Conservation (phyloP, 345 rosid genomes). For the Eutrema heterophyllum region DNA sequence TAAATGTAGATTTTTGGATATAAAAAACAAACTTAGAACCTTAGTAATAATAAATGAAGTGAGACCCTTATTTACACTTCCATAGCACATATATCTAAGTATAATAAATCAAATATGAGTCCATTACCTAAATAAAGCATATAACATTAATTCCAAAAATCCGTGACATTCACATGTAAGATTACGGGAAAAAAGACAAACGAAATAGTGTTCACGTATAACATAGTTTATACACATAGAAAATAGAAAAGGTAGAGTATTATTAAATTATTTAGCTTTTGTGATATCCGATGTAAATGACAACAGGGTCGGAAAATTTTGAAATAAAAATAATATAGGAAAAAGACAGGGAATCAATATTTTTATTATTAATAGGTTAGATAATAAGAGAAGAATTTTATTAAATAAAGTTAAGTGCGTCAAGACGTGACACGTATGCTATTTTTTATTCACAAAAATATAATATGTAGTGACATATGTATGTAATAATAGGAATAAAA, state of each 20-base stretch:
- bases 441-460: no score
- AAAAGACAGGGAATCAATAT: not conserved
- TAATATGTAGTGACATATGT: no score
- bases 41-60: no score
- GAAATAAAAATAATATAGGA: not conserved
- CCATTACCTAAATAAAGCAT: not conserved
- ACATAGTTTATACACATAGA: slow-evolving; percentile 14
- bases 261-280: not conserved
- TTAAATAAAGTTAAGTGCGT: no score
- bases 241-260: not conserved
- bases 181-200: not conserved
- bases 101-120: no score
- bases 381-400: not conserved
- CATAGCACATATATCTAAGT: not conserved
- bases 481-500: no score
- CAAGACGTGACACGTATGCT: no score
- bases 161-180: not conserved
- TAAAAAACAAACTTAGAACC: no score
- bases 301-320: not conserved
- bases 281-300: not conserved
- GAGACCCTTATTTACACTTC: no score
- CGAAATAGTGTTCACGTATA: not conserved
- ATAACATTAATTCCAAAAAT: not conserved
- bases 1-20: no score
- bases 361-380: not conserved